Conservation (phyloP, 2,329 filamentous ascomycete genomes). For the Fusarium sacchari region DNA sequence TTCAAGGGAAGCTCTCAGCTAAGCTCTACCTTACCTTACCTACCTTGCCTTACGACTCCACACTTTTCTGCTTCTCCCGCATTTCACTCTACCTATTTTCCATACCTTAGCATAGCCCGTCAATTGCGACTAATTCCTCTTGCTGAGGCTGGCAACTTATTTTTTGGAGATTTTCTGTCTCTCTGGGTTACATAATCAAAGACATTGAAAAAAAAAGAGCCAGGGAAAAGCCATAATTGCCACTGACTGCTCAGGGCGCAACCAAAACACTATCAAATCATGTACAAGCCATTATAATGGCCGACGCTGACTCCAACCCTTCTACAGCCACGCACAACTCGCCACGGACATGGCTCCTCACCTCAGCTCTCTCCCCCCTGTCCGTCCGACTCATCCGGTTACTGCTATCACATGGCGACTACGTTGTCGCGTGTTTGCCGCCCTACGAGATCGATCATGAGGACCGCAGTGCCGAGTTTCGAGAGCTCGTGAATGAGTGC, state of each 20-base stretch:
- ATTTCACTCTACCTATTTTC: constrained; percentile 22
- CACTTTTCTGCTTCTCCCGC: constrained; percentile 29
- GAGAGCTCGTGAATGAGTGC: constrained; percentile 78
- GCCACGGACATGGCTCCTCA: constrained; percentile 93
- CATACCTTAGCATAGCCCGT: constrained; percentile 4
- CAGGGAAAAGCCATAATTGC: constrained; percentile 7
- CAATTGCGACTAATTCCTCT: constrained; percentile 4
- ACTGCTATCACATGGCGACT: constrained; percentile 90
- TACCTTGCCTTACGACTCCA: constrained; percentile 15
- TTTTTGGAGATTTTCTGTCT: neutral
- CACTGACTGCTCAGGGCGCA: constrained; percentile 4
- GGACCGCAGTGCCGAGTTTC: constrained; percentile 80
- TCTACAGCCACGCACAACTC: constrained; percentile 71
- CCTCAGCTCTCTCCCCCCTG: constrained; percentile 84
- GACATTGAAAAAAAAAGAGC: constrained; percentile 20
- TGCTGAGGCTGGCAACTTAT: neutral
- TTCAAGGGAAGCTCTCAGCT: constrained; percentile 29
- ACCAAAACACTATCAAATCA: constrained; percentile 31
- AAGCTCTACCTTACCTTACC: constrained; percentile 17
- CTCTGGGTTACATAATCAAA: constrained; percentile 21
- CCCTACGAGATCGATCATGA: constrained; percentile 82
- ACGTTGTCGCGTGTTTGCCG: constrained; percentile 84
- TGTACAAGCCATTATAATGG: constrained; percentile 44
- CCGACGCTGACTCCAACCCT: constrained; percentile 48
- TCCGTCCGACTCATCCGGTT: constrained; percentile 83